Evolutionary conservation across 345 rosid genomes (phyloP).

Genomic region (Brassica incana): DNA sequence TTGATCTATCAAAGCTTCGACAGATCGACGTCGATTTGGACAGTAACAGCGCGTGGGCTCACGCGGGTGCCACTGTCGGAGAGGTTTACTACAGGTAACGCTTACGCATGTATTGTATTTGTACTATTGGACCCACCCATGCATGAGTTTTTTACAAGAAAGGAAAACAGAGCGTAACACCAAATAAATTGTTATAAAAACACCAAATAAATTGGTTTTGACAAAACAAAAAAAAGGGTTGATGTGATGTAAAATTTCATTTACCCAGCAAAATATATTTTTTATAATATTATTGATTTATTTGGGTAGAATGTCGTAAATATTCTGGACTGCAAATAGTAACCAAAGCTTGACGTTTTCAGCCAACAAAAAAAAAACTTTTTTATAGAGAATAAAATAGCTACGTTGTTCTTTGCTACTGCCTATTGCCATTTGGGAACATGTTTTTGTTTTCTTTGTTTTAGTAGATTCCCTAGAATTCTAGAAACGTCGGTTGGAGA

Average conservation of each 20-base stretch:
- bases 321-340: neutral
- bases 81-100: constrained; percentile 51
- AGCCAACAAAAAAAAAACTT: neutral
- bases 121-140: neutral
- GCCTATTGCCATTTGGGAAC: constrained; percentile 6
- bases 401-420: neutral
- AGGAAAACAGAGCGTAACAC: neutral
- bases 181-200: neutral
- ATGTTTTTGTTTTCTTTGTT: neutral
- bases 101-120: constrained; percentile 8
- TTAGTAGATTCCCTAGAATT: constrained; percentile 2
- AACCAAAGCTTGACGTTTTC: constrained; percentile 19
- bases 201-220: neutral
- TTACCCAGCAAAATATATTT: neutral
- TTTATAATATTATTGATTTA: neutral
- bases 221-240: neutral
- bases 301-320: neutral
- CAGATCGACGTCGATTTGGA: constrained; percentile 49
- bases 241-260: neutral
- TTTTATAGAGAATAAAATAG: neutral
- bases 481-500: constrained; percentile 1
- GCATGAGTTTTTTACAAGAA: neutral
- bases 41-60: constrained; percentile 67
- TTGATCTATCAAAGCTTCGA: constrained; percentile 60
- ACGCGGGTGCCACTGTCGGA: constrained; percentile 74